These are phyloP conservation scores for Adenanthera pavonina DNA, from an alignment of 306 rosid genomes.

Conservation along the genomic window DNA sequence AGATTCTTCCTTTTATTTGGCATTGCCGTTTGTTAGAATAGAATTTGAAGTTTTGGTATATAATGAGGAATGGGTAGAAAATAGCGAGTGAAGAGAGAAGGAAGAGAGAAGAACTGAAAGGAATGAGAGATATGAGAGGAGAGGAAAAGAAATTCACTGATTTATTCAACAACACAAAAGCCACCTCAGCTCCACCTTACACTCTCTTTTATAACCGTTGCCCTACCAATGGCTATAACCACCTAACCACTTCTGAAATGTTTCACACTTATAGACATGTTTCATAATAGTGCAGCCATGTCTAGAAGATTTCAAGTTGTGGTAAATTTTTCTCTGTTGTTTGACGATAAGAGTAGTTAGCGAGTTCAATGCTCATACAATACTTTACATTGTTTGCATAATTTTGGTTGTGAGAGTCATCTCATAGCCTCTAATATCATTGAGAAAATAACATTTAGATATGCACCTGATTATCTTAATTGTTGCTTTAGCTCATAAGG, in stretches of 20 bases:
- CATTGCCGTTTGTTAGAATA: neutral
- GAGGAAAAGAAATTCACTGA: too few relatives aligned
- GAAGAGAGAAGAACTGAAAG: too few relatives aligned
- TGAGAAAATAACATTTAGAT: neutral
- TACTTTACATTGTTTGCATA: neutral
- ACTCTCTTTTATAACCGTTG: too few relatives aligned
- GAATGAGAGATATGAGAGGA: too few relatives aligned
- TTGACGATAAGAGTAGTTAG: neutral
- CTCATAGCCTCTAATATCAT: neutral
- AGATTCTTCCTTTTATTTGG: too few relatives aligned
- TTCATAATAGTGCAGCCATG: neutral
- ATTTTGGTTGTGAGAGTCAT: slow-evolving; percentile 9
- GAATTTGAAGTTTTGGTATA: neutral
- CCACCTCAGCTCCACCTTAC: too few relatives aligned
- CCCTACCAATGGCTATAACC: too few relatives aligned
- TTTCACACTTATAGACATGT: too few relatives aligned
- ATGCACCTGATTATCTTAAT: neutral
- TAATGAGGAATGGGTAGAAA: too few relatives aligned
- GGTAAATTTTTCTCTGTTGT: slow-evolving; percentile 2
- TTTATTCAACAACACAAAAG: too few relatives aligned
- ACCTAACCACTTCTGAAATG: too few relatives aligned
- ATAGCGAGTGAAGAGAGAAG: too few relatives aligned
- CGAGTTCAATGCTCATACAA: neutral
- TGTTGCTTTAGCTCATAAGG: slow-evolving; percentile 20
- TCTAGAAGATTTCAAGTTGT: neutral